A percentile compares a stretch with the other conserved stretches of the same genome.
These are phyloP conservation scores for Trichoderma afroharzianum DNA, from an alignment of 2,329 filamentous ascomycete species.

Conservation along the genomic window DNA sequence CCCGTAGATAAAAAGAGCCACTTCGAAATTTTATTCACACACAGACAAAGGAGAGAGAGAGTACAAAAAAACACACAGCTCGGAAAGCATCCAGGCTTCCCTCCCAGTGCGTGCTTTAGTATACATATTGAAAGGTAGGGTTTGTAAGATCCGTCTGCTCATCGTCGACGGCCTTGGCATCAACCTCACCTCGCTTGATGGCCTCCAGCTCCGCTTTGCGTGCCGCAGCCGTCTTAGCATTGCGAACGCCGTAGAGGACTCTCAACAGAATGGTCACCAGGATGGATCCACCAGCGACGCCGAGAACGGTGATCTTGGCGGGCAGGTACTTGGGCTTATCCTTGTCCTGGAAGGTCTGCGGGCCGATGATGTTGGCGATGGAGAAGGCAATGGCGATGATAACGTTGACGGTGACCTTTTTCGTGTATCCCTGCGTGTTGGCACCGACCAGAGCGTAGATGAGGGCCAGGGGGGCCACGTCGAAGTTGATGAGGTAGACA, in stretches of 20 bases:
- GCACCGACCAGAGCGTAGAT: conserved; percentile 48
- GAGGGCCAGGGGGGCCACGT: conserved; percentile 51
- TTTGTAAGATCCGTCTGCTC: conserved; percentile 36
- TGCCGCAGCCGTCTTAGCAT: conserved; percentile 39
- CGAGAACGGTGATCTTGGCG: conserved; percentile 48
- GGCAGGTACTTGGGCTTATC: conserved; percentile 49
- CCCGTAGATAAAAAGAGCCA: neutral
- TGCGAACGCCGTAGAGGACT: conserved; percentile 32
- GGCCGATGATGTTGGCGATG: conserved; percentile 40
- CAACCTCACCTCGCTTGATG: conserved; percentile 30
- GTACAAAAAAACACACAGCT: neutral
- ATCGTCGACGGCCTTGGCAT: conserved; percentile 20
- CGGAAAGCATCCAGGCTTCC: neutral
- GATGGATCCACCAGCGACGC: conserved; percentile 37
- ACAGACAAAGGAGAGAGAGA: neutral
- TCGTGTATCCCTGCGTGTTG: conserved; percentile 46
- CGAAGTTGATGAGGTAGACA: conserved; percentile 37
- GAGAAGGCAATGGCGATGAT: conserved; percentile 44
- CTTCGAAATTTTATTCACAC: neutral
- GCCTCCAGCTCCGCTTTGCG: conserved; percentile 26
- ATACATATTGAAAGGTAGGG: conserved; percentile 24
- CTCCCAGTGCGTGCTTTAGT: conserved; percentile 15
- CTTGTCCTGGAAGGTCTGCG: conserved; percentile 31
- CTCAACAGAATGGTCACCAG: conserved; percentile 32
- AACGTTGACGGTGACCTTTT: conserved; percentile 41